Conservation (phyloP, 257 asterid genomes). For the Osmanthus fragrans region DNA sequence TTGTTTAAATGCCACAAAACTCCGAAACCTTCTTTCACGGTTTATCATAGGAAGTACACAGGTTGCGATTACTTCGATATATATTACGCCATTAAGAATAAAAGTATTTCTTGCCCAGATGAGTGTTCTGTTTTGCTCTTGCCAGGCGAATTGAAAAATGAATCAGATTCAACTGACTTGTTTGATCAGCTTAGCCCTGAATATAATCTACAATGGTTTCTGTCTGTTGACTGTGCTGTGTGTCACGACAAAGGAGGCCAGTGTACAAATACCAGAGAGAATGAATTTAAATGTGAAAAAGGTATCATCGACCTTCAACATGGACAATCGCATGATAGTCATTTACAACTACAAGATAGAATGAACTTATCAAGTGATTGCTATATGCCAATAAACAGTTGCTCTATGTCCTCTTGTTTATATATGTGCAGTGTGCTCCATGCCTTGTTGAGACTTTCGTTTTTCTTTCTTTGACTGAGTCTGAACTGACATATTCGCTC, state of each 20-base stretch:
- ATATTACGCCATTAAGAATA: constrained; percentile 3
- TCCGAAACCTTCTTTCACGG: too few species aligned
- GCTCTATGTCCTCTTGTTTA: too few species aligned
- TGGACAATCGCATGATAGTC: too few species aligned
- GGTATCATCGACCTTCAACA: neutral
- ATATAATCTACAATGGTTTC: constrained; percentile 33
- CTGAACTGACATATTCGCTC: neutral
- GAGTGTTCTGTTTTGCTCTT: constrained; percentile 16
- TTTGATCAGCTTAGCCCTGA: constrained; percentile 14
- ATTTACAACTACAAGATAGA: too few species aligned
- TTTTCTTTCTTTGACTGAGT: neutral
- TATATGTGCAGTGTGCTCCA: neutral
- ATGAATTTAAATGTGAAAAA: constrained; percentile 10
- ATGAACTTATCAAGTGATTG: too few species aligned
- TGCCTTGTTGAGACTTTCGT: neutral
- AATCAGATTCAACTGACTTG: neutral
- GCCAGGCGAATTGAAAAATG: constrained; percentile 19
- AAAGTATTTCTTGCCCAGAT: neutral
- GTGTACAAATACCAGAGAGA: neutral
- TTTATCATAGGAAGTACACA: neutral
- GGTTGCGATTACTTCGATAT: neutral
- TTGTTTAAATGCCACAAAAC: constrained; percentile 15
- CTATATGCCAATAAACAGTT: too few species aligned
- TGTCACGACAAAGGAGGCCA: constrained; percentile 40
- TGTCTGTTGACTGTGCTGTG: constrained; percentile 29